Base-by-base conservation (phyloP, 2,329 filamentous ascomycete species). In the Aspergillus spinulosporus region DNA sequence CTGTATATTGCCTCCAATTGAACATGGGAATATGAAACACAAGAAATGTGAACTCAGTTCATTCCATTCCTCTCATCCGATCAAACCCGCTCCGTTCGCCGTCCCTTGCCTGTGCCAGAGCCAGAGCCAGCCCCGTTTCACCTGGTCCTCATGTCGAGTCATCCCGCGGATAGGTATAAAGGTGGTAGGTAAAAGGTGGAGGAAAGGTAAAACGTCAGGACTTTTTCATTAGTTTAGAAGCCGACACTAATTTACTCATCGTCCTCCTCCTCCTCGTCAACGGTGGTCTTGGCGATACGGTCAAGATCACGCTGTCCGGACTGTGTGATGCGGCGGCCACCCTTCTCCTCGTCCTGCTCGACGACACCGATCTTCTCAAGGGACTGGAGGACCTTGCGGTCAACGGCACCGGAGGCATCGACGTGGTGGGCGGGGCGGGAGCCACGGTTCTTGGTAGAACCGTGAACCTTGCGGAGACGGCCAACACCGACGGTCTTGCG, bases 331-430 rank as follows among this genome's bases (percentile, higher is more conserved):
- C 94, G 88, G 76, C 94, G 90, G 75, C 94, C 94, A 80, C 94
- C 94, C 87, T 96, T 96, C 69, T 97, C 93, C 86, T 97, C 93
- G 73, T 97, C 93, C 75, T 89, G 84, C 88, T 99, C 94, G 63
- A 99, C 83, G 71, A 99, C 92, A 79, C 93, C 92, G 73, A 99
- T 97, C 89, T 97, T 97, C 89, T 97, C 94, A 59, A 99, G 89
- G 62, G 92, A 84, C 86, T 99, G 94, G 78, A 97, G 83, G 77
- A 96, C 85, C 86, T 97, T 97, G 80, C 94, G 92, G 86, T 99
- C 94, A 70, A 99, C 92, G 75, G 87, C 88, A 78, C 93, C 93
- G 69, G 88, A 92, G 78, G 92, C 94, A 77, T 97, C 89, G 73
- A 96, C 90, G 86, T 99, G 94, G 82, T 96, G 88, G 66, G 87